Evolutionary conservation across 345 rosid species (phyloP), one percentile per base, ranked within the genome.

Genomic region (Balakata baccata): DNA sequence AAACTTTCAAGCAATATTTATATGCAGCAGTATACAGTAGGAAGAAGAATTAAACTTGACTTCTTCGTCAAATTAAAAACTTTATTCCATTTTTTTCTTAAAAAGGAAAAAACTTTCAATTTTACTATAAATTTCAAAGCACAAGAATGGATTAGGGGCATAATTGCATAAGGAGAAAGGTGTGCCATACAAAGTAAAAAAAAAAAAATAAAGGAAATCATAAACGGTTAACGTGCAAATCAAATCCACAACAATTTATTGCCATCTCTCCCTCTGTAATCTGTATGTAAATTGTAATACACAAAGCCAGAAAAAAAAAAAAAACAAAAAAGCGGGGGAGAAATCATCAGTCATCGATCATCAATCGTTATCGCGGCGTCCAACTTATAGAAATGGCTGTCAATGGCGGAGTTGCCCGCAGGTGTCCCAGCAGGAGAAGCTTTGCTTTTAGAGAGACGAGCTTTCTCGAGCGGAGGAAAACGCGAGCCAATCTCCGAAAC

Each of bases 401-500:
- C 77, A 66, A 64, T 50, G 84, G 83, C 62, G 77, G 80, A 23
- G 81, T 81, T 11, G 82, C 86, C 20, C 84, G 88, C 69, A 79
- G 82, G 79, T 83, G 86, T 58, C 79, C 86, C 79, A 62, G 73
- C 69, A 75, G 86, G 58, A 78, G 82, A 25, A 75, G 67, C 71
- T 76, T 67, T 72, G 73, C 75, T 23, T 78, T 81, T 57, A 59
- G 78, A 73, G 85, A 84, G 59, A 34, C 72, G 23, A 72, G 73
- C 75, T 75, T 81, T 79, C 81, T 74, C 52, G 85, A 80, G 62
- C 75, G 77, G 25, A 61, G 72, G 57, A 79, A 76, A 56, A 72
- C 77, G 69, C 84, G 84, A 1, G 82, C 51, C 57, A 77, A 81
- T 76, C 70, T 86, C 25, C 92, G 85, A 60, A 85, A 69, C 81